A percentile compares a stretch with the other conserved stretches of the same genome.
Conservation (phyloP, 169 alveolate species). For the Plasmodium ovale region DNA sequence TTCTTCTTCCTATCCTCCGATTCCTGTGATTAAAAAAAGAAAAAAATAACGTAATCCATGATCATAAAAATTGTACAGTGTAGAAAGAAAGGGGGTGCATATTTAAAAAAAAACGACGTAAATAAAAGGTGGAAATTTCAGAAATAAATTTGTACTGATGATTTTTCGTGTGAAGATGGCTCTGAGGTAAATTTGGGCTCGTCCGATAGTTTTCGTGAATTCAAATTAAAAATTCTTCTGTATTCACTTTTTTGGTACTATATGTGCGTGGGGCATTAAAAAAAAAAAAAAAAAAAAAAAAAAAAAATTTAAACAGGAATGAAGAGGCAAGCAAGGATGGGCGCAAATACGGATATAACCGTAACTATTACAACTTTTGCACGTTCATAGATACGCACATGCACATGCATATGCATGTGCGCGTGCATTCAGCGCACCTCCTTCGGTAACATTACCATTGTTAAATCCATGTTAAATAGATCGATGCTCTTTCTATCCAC, state of each 20-base stretch:
- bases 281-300: conserved; percentile 33
- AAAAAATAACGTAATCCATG: background rate
- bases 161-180: conserved; percentile 23
- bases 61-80: background rate
- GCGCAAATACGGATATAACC: too few relatives aligned
- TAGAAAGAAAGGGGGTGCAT: background rate
- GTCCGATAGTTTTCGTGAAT: conserved; percentile 25
- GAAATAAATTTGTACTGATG: conserved; percentile 30
- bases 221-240: conserved; percentile 74
- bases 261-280: background rate
- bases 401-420: background rate
- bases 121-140: background rate
- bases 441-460: conserved; percentile 5
- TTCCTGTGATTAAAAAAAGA: conserved; percentile 12
- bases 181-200: conserved; percentile 67
- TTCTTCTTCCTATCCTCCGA: conserved; percentile 7
- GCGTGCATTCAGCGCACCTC: background rate
- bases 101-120: conserved; percentile 5
- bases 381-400: background rate
- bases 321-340: too few relatives aligned
- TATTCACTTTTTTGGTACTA: conserved; percentile 74
- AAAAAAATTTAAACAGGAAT: background rate
- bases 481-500: conserved; percentile 35
- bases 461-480: conserved; percentile 57
- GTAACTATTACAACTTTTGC: too few relatives aligned